Conservation (phyloP, 148 eudicot species). For the Diospyros kaki region DNA sequence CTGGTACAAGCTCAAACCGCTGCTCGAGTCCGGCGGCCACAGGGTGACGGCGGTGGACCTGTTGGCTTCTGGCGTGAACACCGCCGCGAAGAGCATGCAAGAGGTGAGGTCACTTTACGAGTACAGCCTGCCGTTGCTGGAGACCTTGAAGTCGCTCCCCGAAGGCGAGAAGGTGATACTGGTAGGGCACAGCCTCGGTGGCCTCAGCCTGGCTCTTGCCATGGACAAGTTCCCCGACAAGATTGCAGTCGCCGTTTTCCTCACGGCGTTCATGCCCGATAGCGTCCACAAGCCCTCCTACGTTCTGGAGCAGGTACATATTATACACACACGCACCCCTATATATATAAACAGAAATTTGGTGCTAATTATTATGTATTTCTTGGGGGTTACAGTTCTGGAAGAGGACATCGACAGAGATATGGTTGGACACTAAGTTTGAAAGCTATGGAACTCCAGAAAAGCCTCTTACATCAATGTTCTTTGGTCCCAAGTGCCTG, state of each 20-base stretch:
- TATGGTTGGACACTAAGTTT: slow-evolving; percentile 30
- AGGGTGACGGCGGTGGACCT: slow-evolving; percentile 24
- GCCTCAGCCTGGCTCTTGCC: slow-evolving; percentile 25
- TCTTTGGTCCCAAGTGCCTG: slow-evolving; percentile 28
- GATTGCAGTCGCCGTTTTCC: slow-evolving; percentile 17
- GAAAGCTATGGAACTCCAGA: slow-evolving; percentile 20
- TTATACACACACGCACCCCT: too few species aligned
- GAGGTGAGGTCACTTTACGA: too few species aligned
- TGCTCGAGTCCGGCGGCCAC: slow-evolving; percentile 24
- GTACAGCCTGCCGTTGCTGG: background rate
- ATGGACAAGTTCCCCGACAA: slow-evolving; percentile 35
- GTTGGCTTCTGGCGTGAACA: slow-evolving; percentile 22
- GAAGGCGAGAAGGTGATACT: slow-evolving; percentile 27
- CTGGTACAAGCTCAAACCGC: slow-evolving; percentile 28
- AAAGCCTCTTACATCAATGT: slow-evolving; percentile 21
- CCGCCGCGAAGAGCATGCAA: too few species aligned
- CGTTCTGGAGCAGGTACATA: slow-evolving; percentile 24
- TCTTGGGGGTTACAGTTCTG: background rate
- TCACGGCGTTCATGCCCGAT: slow-evolving; percentile 28
- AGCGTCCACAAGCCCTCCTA: slow-evolving; percentile 15
- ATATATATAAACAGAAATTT: too few species aligned
- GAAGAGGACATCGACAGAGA: slow-evolving; percentile 19
- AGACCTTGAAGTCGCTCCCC: slow-evolving; percentile 1
- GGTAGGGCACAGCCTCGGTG: slow-evolving; percentile 34
- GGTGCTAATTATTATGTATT: too few species aligned